A percentile compares a stretch with the other conserved stretches of the same genome.
These are phyloP conservation scores for Inga leiocalycina DNA, from an alignment of 306 rosid genomes.

Conservation along the genomic window DNA sequence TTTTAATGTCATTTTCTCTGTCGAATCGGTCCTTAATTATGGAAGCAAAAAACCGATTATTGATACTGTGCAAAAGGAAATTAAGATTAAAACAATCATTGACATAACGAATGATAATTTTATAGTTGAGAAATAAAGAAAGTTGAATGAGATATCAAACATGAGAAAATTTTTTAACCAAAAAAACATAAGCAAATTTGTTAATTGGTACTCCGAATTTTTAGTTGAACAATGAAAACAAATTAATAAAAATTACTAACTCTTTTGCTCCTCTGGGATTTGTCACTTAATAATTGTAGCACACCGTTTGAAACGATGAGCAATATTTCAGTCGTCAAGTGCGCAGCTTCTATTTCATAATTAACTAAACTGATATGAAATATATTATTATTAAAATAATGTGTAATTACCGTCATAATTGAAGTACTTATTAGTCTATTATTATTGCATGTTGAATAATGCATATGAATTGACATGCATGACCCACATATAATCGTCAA, in stretches of 20 bases:
- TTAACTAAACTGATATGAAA: constrained; percentile 4
- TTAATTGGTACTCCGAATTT: not conserved
- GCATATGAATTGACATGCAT: not conserved
- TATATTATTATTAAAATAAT: not conserved
- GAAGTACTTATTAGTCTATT: not conserved
- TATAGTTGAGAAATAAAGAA: not conserved
- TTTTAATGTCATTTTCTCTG: not conserved
- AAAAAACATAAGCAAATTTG: not conserved
- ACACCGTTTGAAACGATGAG: not conserved
- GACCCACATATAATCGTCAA: not conserved
- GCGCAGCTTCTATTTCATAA: not conserved
- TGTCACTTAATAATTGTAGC: no score
- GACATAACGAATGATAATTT: not conserved
- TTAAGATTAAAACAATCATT: not conserved
- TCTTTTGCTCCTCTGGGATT: no score
- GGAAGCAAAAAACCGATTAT: not conserved
- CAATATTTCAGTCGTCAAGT: not conserved
- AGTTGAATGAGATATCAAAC: not conserved
- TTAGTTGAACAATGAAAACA: not conserved
- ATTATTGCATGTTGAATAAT: not conserved
- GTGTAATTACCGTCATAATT: not conserved
- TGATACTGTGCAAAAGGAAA: not conserved
- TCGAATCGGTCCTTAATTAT: not conserved
- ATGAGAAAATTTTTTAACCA: not conserved
- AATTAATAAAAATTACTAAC: not conserved